Base-by-base conservation (phyloP, 805 yeast genomes). In the Monosporozyma aerobia region DNA sequence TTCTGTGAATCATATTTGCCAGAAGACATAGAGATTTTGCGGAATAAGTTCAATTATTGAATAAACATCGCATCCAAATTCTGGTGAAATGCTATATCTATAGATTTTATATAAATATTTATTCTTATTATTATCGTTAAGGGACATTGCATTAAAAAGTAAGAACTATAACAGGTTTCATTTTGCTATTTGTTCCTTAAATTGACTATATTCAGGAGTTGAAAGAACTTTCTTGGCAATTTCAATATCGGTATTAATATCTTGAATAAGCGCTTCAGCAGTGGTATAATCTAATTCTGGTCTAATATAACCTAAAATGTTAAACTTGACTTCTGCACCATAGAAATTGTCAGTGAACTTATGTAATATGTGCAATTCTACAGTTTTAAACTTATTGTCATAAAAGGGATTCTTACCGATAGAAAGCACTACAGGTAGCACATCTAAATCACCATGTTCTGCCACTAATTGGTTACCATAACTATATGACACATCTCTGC, bases 391-490 rank as follows among this genome's bases (percentile, higher is more conserved):
- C 49, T 79, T 75, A 68, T 94, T 90, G 27, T 82, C 78, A 71
- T 81, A 94, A 65, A 84, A 92, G 40, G 99, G 98, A 64, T 94
- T 94, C 87, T 90, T 88, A 1, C 99, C 99, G 19, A 94, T 77
- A 8, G 96, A 87, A 87, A 92, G 85, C 8, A 94, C 99, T 83
- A 90, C 89, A 0, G 97, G 97, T 27, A 81, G 72, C 19, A 70
- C 69, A 49, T 75, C 74, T 2, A 76, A 70, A 43, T 76, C 78
- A n/a, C 59, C 61, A 25, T 54, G 59, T 2, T 59, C 61, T 0
- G 50, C 59, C 14, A 56, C 51, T 52, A 90, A 69, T 9, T 68
- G 60, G 5, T 66, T 57, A 0, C 96, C 97, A 61, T 78, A 80
- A 53, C 81, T 85, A 64, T 84, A 80, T 39, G 71, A 76, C 14